phyloP scores from a whole-genome alignment of 2,329 filamentous ascomycete species.

The Colletotrichum siamense region DNA sequence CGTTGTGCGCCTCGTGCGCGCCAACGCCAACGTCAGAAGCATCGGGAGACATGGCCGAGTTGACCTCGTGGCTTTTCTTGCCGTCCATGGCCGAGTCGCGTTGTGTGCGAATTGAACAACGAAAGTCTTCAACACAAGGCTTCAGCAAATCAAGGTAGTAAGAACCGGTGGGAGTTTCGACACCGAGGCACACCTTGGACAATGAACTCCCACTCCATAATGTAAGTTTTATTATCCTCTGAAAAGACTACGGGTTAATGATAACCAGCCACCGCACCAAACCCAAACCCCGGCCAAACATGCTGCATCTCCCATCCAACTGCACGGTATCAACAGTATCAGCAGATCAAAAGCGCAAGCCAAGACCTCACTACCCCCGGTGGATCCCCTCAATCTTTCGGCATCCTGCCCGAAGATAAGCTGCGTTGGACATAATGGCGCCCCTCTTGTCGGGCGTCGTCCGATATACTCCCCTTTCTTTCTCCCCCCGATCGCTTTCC shows the following conservation, averaged over 20 bases:
- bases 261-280: neutral
- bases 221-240: neutral
- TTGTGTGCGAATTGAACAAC: neutral
- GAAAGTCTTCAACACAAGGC: neutral
- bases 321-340: neutral
- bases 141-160: neutral
- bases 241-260: neutral
- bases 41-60: neutral
- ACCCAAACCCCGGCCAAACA: accelerated
- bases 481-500: neutral
- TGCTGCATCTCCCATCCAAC: neutral
- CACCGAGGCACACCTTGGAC: neutral
- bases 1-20: neutral
- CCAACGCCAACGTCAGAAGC: neutral
- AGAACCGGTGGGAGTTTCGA: neutral
- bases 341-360: neutral
- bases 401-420: slow-evolving; percentile 12
- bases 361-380: neutral
- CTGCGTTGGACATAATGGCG: neutral
- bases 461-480: neutral
- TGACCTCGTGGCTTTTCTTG: neutral
- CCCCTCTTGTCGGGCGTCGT: neutral
- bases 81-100: neutral
- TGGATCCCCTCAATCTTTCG: neutral
- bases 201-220: accelerated